phyloP scores from a whole-genome alignment of 2,329 filamentous ascomycete genomes.

The Colletotrichum paranaense region DNA sequence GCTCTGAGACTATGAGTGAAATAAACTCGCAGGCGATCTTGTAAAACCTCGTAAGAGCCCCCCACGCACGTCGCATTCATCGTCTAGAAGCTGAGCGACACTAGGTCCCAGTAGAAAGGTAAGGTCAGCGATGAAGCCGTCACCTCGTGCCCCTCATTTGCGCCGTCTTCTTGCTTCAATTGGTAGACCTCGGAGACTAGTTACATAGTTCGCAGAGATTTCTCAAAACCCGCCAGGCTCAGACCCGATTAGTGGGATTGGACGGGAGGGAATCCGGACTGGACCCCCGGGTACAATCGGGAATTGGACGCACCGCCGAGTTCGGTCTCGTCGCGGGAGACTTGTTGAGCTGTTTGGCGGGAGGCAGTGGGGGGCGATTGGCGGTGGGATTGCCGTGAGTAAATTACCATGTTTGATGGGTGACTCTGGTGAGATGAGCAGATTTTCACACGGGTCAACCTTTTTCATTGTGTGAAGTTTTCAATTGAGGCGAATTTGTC shows the following conservation, averaged over 20 bases:
- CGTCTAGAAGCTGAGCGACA: neutral
- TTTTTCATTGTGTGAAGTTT: neutral
- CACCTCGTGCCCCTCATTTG: neutral
- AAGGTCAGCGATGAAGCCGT: neutral
- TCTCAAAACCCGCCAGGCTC: neutral
- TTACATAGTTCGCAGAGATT: neutral
- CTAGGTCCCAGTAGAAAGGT: neutral
- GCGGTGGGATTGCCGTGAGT: neutral
- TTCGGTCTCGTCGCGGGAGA: neutral
- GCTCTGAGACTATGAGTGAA: neutral
- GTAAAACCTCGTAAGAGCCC: too few species aligned
- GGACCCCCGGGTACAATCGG: conserved; percentile 9
- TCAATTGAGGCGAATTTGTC: neutral
- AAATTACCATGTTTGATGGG: too few species aligned
- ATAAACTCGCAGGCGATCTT: neutral
- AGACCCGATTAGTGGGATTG: conserved; percentile 9
- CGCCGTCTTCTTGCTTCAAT: neutral
- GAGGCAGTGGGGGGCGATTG: neutral
- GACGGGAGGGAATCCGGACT: neutral
- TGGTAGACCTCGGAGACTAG: too few species aligned
- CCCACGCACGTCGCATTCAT: neutral
- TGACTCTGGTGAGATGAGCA: neutral
- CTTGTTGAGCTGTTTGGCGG: neutral
- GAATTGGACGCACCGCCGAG: neutral
- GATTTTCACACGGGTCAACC: neutral